phyloP scores from a whole-genome alignment of 768 basidiomycete species.

The Pleurotus citrinopileatus region DNA sequence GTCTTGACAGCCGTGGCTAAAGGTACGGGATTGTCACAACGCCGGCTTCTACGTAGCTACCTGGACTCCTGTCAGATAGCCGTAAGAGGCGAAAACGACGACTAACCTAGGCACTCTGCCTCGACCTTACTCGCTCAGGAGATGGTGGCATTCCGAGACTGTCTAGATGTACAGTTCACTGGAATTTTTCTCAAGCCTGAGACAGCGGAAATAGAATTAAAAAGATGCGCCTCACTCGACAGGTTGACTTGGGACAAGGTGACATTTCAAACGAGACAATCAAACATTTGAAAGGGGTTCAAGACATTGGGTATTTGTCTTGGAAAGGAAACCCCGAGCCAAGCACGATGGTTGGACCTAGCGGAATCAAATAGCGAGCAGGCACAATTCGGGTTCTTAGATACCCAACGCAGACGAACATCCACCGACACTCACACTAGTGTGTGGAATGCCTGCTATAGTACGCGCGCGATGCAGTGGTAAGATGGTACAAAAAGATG shows the following conservation, averaged over 20 bases:
- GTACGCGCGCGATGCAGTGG: background rate
- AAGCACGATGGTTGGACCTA: background rate
- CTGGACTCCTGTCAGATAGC: background rate
- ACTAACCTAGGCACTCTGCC: background rate
- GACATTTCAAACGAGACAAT: conserved; percentile 9
- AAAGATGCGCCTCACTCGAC: conserved; percentile 5
- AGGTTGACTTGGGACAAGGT: background rate
- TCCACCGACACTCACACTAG: no score
- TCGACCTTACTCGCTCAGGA: background rate
- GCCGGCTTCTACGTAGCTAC: no score
- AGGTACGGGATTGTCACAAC: conserved; percentile 6
- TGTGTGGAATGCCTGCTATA: background rate
- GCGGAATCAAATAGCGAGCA: conserved; percentile 5
- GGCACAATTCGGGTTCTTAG: background rate
- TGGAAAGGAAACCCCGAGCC: conserved; percentile 10
- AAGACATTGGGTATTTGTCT: conserved; percentile 1
- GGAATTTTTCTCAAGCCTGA: background rate
- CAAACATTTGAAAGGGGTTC: conserved; percentile 4
- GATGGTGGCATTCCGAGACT: background rate
- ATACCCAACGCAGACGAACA: no score
- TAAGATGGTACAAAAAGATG: no score
- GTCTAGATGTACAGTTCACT: no score
- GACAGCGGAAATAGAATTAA: background rate
- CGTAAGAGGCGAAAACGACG: background rate
- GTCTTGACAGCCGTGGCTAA: conserved; percentile 1